These are phyloP conservation scores for Cytospora leucostoma DNA, from an alignment of 2,329 filamentous ascomycete genomes.

Conservation along the genomic window DNA sequence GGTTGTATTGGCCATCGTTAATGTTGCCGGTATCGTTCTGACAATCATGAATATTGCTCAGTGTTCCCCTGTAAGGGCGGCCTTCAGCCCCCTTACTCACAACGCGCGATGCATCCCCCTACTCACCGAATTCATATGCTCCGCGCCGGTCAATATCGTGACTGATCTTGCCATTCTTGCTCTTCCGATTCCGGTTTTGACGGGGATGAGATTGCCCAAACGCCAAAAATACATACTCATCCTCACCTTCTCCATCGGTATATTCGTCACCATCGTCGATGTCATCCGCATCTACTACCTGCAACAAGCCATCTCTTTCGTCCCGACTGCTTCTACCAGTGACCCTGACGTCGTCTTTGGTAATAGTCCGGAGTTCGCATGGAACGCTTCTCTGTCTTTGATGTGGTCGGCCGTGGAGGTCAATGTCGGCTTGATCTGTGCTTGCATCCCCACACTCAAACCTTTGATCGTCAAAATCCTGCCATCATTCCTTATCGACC, in stretches of 20 bases:
- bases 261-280: constrained; percentile 86
- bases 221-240: constrained; percentile 88
- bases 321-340: constrained; percentile 40
- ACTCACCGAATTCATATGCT: constrained; percentile 67
- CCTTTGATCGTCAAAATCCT: constrained; percentile 71
- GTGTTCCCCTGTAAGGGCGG: constrained; percentile 72
- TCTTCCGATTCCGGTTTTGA: constrained; percentile 84
- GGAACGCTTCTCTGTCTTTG: constrained; percentile 80
- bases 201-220: constrained; percentile 77
- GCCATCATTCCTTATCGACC: constrained; percentile 58
- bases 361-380: constrained; percentile 57
- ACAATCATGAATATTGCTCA: constrained; percentile 88
- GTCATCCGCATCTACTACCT: constrained; percentile 89
- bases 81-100: constrained; percentile 53
- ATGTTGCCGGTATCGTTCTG: constrained; percentile 73
- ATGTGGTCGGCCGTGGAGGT: constrained; percentile 96
- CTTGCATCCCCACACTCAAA: constrained; percentile 89
- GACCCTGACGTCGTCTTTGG: constrained; percentile 51
- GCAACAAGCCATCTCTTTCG: constrained; percentile 65
- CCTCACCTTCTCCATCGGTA: constrained; percentile 80
- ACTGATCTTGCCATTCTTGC: constrained; percentile 87
- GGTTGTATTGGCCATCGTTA: constrained; percentile 74
- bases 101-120: constrained; percentile 55
- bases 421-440: constrained; percentile 86
- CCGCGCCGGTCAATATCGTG: constrained; percentile 87